phyloP scores from a whole-genome alignment of 2,329 filamentous ascomycete genomes.

The Fusarium dimerum region DNA sequence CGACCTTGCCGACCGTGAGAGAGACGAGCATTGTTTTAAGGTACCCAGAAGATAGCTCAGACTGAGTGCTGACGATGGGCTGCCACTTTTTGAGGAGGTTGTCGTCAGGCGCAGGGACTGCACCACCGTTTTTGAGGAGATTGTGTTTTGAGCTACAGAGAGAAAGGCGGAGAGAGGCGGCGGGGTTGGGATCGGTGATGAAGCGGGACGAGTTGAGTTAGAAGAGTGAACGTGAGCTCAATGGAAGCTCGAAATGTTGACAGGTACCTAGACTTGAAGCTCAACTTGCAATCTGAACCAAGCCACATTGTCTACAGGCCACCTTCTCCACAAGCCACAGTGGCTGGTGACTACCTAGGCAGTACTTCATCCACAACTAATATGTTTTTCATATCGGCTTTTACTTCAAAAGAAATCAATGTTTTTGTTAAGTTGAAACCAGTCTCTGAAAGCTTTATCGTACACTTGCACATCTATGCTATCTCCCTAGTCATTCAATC shows the following conservation, averaged over 20 bases:
- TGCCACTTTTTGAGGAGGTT: background rate
- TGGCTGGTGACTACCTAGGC: constrained; percentile 4
- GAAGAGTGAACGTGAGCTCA: background rate
- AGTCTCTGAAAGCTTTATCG: background rate
- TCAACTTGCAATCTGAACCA: too few relatives aligned
- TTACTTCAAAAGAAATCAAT: too few relatives aligned
- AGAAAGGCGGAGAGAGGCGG: too few relatives aligned
- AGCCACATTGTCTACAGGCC: too few relatives aligned
- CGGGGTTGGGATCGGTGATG: background rate
- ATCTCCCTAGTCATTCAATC: constrained; percentile 15
- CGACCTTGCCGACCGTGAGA: constrained; percentile 97
- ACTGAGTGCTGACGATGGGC: constrained; percentile 4
- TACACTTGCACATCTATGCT: background rate
- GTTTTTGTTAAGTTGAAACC: background rate
- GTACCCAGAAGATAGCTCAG: constrained; percentile 14
- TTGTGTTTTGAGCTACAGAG: background rate
- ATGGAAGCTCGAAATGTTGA: too few relatives aligned
- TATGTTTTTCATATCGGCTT: too few relatives aligned
- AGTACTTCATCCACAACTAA: too few relatives aligned
- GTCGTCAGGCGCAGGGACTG: background rate
- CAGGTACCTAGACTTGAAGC: too few relatives aligned
- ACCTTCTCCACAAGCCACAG: background rate
- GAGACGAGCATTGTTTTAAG: constrained; percentile 80
- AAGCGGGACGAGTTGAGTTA: background rate
- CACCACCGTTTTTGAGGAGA: background rate